Conservation (phyloP, 1,139 yeast genomes). For the Suhomyces taliae region DNA sequence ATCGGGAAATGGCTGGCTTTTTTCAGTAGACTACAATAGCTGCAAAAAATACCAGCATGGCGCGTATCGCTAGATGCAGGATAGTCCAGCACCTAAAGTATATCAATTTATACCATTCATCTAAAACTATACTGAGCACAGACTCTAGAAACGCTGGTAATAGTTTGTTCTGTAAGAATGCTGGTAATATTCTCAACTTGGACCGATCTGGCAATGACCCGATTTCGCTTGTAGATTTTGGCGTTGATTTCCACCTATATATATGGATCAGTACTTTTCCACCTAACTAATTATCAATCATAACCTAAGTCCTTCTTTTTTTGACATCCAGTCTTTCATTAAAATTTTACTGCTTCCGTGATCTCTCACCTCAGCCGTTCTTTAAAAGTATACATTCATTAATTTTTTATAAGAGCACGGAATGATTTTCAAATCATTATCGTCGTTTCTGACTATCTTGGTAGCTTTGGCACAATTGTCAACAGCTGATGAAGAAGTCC, state of each 20-base stretch:
- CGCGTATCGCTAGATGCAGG: conserved; percentile 1
- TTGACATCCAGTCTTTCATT: no score
- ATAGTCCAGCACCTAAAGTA: conserved; percentile 2
- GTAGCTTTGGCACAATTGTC: conserved; percentile 10
- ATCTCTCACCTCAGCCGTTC: background rate
- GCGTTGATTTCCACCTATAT: background rate
- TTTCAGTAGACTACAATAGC: conserved; percentile 1
- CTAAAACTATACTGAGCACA: no score
- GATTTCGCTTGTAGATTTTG: background rate
- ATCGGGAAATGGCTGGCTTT: conserved; percentile 8
- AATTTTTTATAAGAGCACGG: background rate
- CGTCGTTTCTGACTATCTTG: conserved; percentile 14
- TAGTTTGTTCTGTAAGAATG: background rate
- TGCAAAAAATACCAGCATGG: conserved; percentile 6
- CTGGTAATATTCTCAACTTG: background rate
- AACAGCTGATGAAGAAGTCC: conserved; percentile 17
- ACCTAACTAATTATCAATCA: no score
- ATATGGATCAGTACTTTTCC: no score
- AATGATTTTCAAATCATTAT: conserved; percentile 16
- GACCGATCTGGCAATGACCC: background rate
- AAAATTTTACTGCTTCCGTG: background rate
- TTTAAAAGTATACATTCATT: background rate
- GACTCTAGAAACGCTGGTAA: background rate
- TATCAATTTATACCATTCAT: no score
- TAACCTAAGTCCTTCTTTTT: background rate